These are phyloP conservation scores for Ricinus communis DNA, from an alignment of 345 rosid species.

Conservation along the genomic window DNA sequence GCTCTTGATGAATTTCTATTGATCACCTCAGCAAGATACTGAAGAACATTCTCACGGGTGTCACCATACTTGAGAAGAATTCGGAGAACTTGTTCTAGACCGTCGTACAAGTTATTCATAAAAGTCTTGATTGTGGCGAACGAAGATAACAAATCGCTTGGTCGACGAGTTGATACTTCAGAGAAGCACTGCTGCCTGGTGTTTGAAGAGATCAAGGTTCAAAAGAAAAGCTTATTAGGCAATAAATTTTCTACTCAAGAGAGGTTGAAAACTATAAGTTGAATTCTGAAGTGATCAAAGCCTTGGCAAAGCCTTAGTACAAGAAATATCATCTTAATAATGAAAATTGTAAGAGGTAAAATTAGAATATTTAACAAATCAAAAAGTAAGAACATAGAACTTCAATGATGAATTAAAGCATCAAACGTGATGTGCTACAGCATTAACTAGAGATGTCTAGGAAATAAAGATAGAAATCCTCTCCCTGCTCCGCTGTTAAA, in stretches of 20 bases:
- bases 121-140: slow-evolving; percentile 81
- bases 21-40: slow-evolving; percentile 95
- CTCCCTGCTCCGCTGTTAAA: not conserved
- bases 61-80: slow-evolving; percentile 64
- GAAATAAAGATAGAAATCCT: not conserved
- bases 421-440: not conserved
- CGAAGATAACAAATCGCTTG: slow-evolving; percentile 80
- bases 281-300: not conserved
- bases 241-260: not conserved
- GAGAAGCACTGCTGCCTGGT: slow-evolving; percentile 94
- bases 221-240: not conserved
- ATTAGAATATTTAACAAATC: not conserved
- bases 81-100: slow-evolving; percentile 67
- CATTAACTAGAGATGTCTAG: not conserved
- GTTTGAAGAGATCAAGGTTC: slow-evolving; percentile 13
- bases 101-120: slow-evolving; percentile 68
- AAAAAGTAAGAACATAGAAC: not conserved
- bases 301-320: too few species aligned
- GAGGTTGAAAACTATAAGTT: not conserved
- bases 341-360: not conserved
- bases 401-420: too few species aligned
- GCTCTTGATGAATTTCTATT: slow-evolving; percentile 85
- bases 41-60: slow-evolving; percentile 80
- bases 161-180: slow-evolving; percentile 75
- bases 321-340: too few species aligned